These are phyloP conservation scores for Yamadazyma philogaea DNA, from an alignment of 805 yeast species.

Conservation along the genomic window DNA sequence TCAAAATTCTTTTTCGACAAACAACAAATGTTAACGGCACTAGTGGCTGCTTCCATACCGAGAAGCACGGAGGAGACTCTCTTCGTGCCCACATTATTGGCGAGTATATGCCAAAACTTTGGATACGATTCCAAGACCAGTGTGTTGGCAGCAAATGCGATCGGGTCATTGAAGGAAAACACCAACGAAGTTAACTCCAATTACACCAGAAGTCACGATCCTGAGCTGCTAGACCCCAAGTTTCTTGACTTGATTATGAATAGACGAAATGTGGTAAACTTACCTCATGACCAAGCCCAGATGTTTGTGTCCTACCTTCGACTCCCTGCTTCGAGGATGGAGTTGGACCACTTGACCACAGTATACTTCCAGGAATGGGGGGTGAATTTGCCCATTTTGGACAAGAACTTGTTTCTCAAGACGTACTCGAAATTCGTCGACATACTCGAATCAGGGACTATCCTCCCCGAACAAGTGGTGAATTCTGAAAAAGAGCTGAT, in stretches of 20 bases:
- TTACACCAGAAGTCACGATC: conserved; percentile 4
- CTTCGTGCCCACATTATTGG: conserved; percentile 68
- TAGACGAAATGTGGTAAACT: conserved; percentile 24
- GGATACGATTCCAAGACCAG: conserved; percentile 73
- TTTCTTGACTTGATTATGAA: conserved; percentile 26
- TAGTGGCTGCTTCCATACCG: conserved; percentile 71
- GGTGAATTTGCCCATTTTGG: conserved; percentile 62
- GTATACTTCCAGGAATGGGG: conserved; percentile 80
- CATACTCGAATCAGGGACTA: conserved; percentile 37
- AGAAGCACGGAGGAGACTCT: conserved; percentile 76
- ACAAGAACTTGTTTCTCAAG: conserved; percentile 62
- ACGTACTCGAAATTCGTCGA: conserved; percentile 50
- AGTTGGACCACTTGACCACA: conserved; percentile 65
- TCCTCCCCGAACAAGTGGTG: background rate
- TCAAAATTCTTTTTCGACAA: conserved; percentile 25
- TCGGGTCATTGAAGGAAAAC: conserved; percentile 62
- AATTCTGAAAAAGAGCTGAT: conserved; percentile 24
- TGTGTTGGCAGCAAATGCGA: conserved; percentile 64
- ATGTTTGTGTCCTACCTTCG: conserved; percentile 37
- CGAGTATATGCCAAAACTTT: conserved; percentile 64
- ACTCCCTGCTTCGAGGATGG: conserved; percentile 50
- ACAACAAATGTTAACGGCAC: conserved; percentile 35
- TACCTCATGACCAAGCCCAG: conserved; percentile 38
- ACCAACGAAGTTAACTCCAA: conserved; percentile 17
- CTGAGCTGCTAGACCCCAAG: conserved; percentile 10